Evolutionary conservation across 257 asterid genomes (phyloP), one percentile per base, ranked within the genome.

Genomic region (Solanum megistacrolobum): DNA sequence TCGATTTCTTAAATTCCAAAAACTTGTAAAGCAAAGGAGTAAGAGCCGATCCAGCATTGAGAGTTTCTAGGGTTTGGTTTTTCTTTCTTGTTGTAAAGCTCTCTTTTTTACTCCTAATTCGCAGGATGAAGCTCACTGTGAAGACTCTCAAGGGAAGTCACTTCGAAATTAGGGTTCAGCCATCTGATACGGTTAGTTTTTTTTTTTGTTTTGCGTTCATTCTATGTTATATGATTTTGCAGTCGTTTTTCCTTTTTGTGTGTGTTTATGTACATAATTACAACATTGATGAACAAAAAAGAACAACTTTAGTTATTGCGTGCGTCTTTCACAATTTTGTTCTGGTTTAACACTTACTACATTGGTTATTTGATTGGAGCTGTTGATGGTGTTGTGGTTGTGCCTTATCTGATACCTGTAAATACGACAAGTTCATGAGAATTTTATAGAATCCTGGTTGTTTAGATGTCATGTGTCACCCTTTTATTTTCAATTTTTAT

Each of bases 61-160:
- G 31, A 66, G 18, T 85, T 85, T 85, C 66, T 85, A 85, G 87
- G 82, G 82, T 85, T 85, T 71, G 29, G 7, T 85, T 10, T 39
- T 6, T 38, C 23, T 7, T 5, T 62, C 12, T 62, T n/a, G 14
- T 23, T n/a, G 65, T 55, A 55, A 23, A 23, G 29, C 31, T 68
- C 16, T 14, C n/a, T 18, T 55, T 20, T 55, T 55, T 55, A 8
- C 35, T 36, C 76, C 27, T 18, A 69, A 84, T 87, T 90, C 36
- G 91, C 89, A 79, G 93, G 55, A 96, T 96, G 99, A 95, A 96
- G 94, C 98, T 96, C 90, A 95, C 96, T 86, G 99, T 96, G 88
- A 96, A 96, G 88, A 96, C 99, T 88, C 98, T 96, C 81, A 95
- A 96, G 88, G 98, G 98, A 91, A 95, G 96, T 92, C 98, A 95